phyloP scores from a whole-genome alignment of 805 yeast genomes.

The Metschnikowia kunwiensis region DNA sequence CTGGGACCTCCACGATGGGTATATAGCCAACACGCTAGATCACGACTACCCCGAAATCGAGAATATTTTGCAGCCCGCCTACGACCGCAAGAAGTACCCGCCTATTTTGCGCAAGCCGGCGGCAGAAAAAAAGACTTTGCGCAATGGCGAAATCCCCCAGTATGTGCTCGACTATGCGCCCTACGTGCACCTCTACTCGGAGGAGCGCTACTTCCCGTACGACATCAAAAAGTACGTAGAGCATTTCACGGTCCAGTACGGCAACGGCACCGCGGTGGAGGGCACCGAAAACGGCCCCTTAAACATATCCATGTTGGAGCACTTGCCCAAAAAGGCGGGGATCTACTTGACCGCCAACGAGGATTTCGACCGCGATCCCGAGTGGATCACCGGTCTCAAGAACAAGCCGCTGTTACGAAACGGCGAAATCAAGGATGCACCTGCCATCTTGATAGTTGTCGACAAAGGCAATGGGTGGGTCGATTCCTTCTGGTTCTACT shows the following conservation, averaged over 20 bases:
- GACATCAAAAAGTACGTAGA: conserved; percentile 68
- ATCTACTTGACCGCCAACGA: conserved; percentile 62
- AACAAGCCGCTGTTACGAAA: conserved; percentile 68
- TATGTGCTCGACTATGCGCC: conserved; percentile 71
- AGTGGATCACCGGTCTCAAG: conserved; percentile 75
- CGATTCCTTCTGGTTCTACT: conserved; percentile 95
- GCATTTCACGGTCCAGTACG: conserved; percentile 58
- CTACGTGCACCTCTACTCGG: conserved; percentile 79
- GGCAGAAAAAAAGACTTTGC: conserved; percentile 35
- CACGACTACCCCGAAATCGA: conserved; percentile 23
- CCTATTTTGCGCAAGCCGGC: conserved; percentile 37
- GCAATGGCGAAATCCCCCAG: conserved; percentile 57
- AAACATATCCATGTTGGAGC: conserved; percentile 33
- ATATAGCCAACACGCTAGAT: conserved; percentile 23
- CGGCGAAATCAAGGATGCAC: conserved; percentile 73
- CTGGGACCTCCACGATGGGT: conserved; percentile 22
- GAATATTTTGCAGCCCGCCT: conserved; percentile 27
- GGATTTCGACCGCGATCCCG: conserved; percentile 70
- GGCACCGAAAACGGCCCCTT: conserved; percentile 31
- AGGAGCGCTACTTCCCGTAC: conserved; percentile 82
- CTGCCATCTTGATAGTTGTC: conserved; percentile 76
- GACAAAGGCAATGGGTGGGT: conserved; percentile 95
- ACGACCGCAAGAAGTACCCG: conserved; percentile 26
- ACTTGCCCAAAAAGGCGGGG: conserved; percentile 28
- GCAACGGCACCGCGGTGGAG: conserved; percentile 43